Percentiles rank a stretch among this genome's conserved stretches.
Conservation (phyloP, 1,284 basidiomycete genomes). For the Trichosporon coremiiforme region DNA sequence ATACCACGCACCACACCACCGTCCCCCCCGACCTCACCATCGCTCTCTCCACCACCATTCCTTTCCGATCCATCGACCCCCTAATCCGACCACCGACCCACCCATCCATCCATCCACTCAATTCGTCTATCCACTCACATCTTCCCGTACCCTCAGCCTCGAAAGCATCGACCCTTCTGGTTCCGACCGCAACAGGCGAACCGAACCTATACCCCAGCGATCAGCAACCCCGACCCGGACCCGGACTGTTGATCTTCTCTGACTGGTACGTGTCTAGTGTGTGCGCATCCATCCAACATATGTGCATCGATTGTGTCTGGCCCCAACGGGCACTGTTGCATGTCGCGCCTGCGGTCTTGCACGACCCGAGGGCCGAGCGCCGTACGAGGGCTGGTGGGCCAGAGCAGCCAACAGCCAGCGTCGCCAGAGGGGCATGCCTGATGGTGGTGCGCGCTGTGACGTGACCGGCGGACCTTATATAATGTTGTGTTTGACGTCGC, state of each 20-base stretch:
- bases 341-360: neutral
- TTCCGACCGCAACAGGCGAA: too few relatives aligned
- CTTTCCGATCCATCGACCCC: neutral
- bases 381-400: too few relatives aligned
- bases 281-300: neutral
- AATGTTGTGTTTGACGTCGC: slow-evolving; percentile 7
- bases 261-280: neutral
- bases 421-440: neutral
- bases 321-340: neutral
- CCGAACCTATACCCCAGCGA: too few relatives aligned
- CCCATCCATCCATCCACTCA: neutral
- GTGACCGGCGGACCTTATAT: slow-evolving; percentile 11
- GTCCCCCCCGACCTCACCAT: slow-evolving; percentile 5
- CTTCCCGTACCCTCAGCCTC: too few relatives aligned
- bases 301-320: neutral
- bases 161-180: neutral
- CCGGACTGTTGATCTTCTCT: neutral
- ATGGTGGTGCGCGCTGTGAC: neutral
- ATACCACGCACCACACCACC: neutral
- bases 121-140: neutral
- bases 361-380: neutral
- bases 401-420: too few relatives aligned
- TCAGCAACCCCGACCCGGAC: too few relatives aligned
- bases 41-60: slow-evolving; percentile 11
- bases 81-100: slow-evolving; percentile 1